Base-by-base conservation (phyloP, 345 rosid species). In the Hibiscus syriacus region DNA sequence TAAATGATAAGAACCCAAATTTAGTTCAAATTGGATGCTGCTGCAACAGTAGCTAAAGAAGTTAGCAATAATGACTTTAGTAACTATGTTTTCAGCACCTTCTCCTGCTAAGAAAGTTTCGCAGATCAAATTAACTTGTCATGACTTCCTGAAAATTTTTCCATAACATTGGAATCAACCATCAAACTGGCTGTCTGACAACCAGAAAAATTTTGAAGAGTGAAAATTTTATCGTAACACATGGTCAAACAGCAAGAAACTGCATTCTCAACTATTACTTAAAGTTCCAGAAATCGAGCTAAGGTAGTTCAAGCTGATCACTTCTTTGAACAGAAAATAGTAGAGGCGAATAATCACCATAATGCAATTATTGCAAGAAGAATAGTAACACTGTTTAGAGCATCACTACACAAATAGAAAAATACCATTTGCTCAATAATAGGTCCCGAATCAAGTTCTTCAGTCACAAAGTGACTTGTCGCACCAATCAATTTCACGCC, bases 401-500 rank as follows among this genome's bases (percentile, higher is more conserved):
- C 49, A 50, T 36, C 38, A 34, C 20, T 38, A 43, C 68, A 65
- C 52, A 13, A 17, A 48, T 41, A 32, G 8, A 16, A 32, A 3
- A 29, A 72, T 74, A 91, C 99, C 99, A 91, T 91, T 79, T 91
- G 99, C 66, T 89, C 99, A 74, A 94, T 94, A 70, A 94, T 91
- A 56, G 99, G 92, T 61, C 99, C 99, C 19, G 82, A 81, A 80
- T 94, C 99, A 69, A 94, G 99, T 77, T 86, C 95, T 85, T 91
- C 96, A 2, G 95, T 87, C 71, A 93, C 96, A 61, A 93, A 90
- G 80, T 93, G 98, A 80, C 80, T 82, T 68, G 99, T 94, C 50
- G 99, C 97, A 62, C 99, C 99, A 34, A 94, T 94, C 58, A 94
- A 71, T 77, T 94, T 94, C 63, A 94, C 99, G 30, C 99, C 99